phyloP scores from a whole-genome alignment of 2,329 filamentous ascomycete genomes.

The Dactylellina drechsleri region DNA sequence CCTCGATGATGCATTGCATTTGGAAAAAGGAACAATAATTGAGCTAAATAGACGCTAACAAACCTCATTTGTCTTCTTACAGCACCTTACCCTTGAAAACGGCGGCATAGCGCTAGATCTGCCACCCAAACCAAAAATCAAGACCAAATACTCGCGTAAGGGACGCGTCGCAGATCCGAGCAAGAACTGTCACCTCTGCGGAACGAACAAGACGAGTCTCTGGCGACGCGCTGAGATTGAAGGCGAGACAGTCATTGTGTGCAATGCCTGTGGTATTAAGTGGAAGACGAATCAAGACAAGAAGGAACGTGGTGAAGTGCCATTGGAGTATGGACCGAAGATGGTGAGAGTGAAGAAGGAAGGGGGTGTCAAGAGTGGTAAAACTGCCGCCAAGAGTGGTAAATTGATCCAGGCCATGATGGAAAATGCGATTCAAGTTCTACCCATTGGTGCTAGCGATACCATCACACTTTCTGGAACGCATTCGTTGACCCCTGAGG shows the following conservation, averaged over 20 bases:
- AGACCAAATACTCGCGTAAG: conserved; percentile 58
- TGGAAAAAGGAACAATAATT: conserved; percentile 20
- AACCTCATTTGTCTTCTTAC: conserved; percentile 24
- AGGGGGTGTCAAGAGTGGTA: conserved; percentile 37
- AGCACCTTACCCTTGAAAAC: conserved; percentile 51
- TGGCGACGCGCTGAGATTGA: conserved; percentile 59
- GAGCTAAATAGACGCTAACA: conserved; percentile 42
- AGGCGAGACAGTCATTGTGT: conserved; percentile 58
- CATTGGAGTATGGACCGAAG: conserved; percentile 47
- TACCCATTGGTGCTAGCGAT: conserved; percentile 23
- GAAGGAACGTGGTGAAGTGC: conserved; percentile 45
- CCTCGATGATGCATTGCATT: conserved; percentile 32
- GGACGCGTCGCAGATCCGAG: conserved; percentile 58
- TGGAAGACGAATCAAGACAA: conserved; percentile 58
- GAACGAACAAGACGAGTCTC: conserved; percentile 58
- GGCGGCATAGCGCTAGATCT: conserved; percentile 53
- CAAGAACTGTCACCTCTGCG: conserved; percentile 58
- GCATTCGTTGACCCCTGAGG: conserved; percentile 34
- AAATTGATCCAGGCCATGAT: conserved; percentile 50
- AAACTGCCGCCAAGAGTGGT: conserved; percentile 37
- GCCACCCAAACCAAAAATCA: conserved; percentile 53
- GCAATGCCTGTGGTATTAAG: conserved; percentile 59
- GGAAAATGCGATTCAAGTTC: conserved; percentile 38
- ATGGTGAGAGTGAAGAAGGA: conserved; percentile 51
- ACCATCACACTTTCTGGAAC: conserved; percentile 38